A percentile compares a stretch with the other conserved stretches of the same genome.
Conservation (phyloP, 352 stramenopile genomes). For the Hyphochytrium catenoides region DNA sequence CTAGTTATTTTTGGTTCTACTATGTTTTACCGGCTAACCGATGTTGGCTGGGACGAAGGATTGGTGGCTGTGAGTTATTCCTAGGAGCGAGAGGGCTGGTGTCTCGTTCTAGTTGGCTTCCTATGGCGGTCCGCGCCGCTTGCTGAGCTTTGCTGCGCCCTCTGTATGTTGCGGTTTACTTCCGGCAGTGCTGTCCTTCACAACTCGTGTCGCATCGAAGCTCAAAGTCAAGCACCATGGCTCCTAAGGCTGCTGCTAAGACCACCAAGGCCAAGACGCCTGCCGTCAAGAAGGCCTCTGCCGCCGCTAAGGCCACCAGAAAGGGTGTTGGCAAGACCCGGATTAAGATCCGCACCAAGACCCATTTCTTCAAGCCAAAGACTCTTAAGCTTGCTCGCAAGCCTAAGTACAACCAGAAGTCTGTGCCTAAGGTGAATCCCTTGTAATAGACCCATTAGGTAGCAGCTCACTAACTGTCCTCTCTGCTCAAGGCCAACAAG, state of each 20-base stretch:
- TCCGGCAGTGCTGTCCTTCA: too few relatives aligned
- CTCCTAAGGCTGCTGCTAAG: slow-evolving; percentile 24
- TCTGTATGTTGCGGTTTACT: too few relatives aligned
- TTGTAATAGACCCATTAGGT: neutral
- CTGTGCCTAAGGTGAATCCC: slow-evolving; percentile 31
- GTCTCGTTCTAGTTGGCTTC: too few relatives aligned
- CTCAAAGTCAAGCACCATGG: slow-evolving; percentile 33
- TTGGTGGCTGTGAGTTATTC: too few relatives aligned
- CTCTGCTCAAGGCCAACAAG: slow-evolving; percentile 48
- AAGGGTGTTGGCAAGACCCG: slow-evolving; percentile 92
- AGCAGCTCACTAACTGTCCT: neutral
- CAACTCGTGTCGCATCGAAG: too few relatives aligned
- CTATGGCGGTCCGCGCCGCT: too few relatives aligned
- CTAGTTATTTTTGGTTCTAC: too few relatives aligned
- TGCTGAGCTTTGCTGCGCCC: too few relatives aligned
- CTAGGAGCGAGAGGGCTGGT: too few relatives aligned
- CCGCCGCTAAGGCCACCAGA: slow-evolving; percentile 77
- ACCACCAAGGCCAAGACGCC: slow-evolving; percentile 31
- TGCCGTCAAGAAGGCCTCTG: slow-evolving; percentile 70
- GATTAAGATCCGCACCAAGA: slow-evolving; percentile 94
- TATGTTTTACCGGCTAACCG: too few relatives aligned
- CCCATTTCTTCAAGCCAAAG: slow-evolving; percentile 99
- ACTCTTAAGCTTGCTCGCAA: slow-evolving; percentile 81
- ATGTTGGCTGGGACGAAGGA: too few relatives aligned
- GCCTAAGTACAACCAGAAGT: slow-evolving; percentile 87